These are phyloP conservation scores for Rhododendron vialii DNA, from an alignment of 148 eudicot species.

Conservation along the genomic window DNA sequence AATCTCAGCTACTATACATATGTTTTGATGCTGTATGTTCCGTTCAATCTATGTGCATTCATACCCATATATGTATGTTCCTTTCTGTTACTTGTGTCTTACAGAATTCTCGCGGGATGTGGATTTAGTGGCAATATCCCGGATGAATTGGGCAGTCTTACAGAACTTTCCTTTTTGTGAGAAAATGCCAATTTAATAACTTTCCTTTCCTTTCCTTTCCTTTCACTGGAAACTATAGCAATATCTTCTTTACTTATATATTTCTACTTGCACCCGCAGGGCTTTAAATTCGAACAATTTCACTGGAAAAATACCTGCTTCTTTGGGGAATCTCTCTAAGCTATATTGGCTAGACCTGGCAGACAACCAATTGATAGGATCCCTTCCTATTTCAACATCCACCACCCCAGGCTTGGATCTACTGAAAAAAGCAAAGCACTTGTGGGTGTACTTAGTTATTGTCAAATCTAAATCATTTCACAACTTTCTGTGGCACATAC, in stretches of 20 bases:
- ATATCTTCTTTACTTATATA: not conserved
- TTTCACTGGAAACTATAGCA: not conserved
- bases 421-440: constrained; percentile 70
- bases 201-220: not conserved
- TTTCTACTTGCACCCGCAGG: constrained; percentile 25
- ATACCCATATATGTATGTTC: not conserved
- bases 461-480: not conserved
- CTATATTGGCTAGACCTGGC: constrained; percentile 92
- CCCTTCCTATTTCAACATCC: constrained; percentile 65
- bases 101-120: constrained; percentile 88
- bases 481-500: not conserved
- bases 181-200: constrained; percentile 10
- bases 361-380: constrained; percentile 71
- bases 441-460: constrained; percentile 44
- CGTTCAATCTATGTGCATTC: not conserved
- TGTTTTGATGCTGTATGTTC: not conserved
- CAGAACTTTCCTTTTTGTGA: constrained; percentile 64
- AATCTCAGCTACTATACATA: not conserved
- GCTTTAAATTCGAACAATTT: constrained; percentile 86
- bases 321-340: constrained; percentile 69
- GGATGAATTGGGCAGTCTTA: constrained; percentile 67
- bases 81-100: constrained; percentile 4
- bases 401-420: constrained; percentile 61
- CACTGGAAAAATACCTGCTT: constrained; percentile 65
- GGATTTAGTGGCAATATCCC: constrained; percentile 84